phyloP scores from a whole-genome alignment of 768 basidiomycete genomes.

The Neoboletus magnificus region DNA sequence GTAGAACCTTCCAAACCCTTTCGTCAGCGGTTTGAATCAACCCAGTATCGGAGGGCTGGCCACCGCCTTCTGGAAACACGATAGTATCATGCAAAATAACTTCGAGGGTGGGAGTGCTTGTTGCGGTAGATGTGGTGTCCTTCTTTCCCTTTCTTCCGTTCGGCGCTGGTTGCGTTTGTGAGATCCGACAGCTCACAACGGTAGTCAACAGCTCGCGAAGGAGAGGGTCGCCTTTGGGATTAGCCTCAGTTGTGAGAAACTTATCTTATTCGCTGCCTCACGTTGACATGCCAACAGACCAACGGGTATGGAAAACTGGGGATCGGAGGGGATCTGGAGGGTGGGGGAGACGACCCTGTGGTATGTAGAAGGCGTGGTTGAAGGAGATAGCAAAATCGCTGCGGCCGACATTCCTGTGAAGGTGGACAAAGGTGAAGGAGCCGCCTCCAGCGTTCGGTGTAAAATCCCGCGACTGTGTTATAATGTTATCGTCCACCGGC shows the following conservation, averaged over 20 bases:
- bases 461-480: not conserved
- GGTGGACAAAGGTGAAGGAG: not conserved
- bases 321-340: slow-evolving; percentile 51
- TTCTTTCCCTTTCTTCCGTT: slow-evolving; percentile 55
- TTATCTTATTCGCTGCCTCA: slow-evolving; percentile 29
- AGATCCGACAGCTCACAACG: slow-evolving; percentile 49
- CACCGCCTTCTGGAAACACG: slow-evolving; percentile 81
- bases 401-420: slow-evolving; percentile 30
- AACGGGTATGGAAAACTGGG: slow-evolving; percentile 56
- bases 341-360: slow-evolving; percentile 62
- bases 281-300: slow-evolving; percentile 80
- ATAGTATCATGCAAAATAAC: slow-evolving; percentile 73
- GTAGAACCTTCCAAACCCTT: slow-evolving; percentile 54
- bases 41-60: slow-evolving; percentile 77
- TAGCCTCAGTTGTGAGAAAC: slow-evolving; percentile 6
- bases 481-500: not conserved
- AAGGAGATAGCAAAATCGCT: slow-evolving; percentile 42
- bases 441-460: not conserved
- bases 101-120: slow-evolving; percentile 52
- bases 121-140: slow-evolving; percentile 43
- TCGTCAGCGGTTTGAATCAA: slow-evolving; percentile 45
- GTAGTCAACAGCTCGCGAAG: slow-evolving; percentile 54
- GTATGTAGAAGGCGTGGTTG: slow-evolving; percentile 53
- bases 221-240: slow-evolving; percentile 62
- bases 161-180: slow-evolving; percentile 39